Evolutionary conservation across 257 asterid species (phyloP).

Genomic region (Thymus mandschuricus): DNA sequence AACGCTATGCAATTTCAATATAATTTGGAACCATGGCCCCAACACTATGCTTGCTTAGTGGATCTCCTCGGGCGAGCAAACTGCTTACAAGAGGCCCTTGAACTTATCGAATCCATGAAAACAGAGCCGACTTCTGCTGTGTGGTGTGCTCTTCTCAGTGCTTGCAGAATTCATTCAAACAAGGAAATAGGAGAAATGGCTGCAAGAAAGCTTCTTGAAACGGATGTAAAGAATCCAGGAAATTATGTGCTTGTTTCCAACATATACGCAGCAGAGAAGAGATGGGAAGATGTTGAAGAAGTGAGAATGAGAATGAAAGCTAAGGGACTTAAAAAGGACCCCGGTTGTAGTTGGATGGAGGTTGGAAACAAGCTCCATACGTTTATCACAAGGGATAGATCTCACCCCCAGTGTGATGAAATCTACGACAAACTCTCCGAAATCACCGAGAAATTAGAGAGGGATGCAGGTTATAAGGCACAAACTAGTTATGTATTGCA

Average conservation of each 20-base stretch:
- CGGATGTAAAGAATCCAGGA: slow-evolving; percentile 76
- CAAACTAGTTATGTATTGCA: slow-evolving; percentile 64
- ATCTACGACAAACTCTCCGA: slow-evolving; percentile 52
- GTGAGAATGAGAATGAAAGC: slow-evolving; percentile 63
- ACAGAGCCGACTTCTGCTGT: slow-evolving; percentile 59
- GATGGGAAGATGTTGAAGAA: slow-evolving; percentile 79
- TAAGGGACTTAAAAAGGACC: slow-evolving; percentile 73
- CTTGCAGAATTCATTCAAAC: slow-evolving; percentile 70
- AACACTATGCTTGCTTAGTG: slow-evolving; percentile 80
- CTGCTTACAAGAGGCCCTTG: slow-evolving; percentile 66
- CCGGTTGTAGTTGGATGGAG: slow-evolving; percentile 95
- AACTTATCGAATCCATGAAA: slow-evolving; percentile 54
- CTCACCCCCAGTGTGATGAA: slow-evolving; percentile 60
- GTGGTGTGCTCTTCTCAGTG: slow-evolving; percentile 78
- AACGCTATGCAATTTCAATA: slow-evolving; percentile 54
- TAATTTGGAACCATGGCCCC: slow-evolving; percentile 78
- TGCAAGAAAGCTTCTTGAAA: slow-evolving; percentile 69
- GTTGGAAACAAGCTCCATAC: slow-evolving; percentile 59
- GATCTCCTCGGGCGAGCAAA: slow-evolving; percentile 92
- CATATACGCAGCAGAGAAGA: slow-evolving; percentile 60
- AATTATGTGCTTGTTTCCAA: slow-evolving; percentile 79
- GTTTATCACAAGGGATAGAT: slow-evolving; percentile 63
- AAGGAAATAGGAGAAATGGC: slow-evolving; percentile 76
- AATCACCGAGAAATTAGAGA: slow-evolving; percentile 57
- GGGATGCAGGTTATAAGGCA: slow-evolving; percentile 65